These are phyloP conservation scores for Malbranchea zuffiana DNA, from an alignment of 2,329 filamentous ascomycete genomes.

Conservation along the genomic window DNA sequence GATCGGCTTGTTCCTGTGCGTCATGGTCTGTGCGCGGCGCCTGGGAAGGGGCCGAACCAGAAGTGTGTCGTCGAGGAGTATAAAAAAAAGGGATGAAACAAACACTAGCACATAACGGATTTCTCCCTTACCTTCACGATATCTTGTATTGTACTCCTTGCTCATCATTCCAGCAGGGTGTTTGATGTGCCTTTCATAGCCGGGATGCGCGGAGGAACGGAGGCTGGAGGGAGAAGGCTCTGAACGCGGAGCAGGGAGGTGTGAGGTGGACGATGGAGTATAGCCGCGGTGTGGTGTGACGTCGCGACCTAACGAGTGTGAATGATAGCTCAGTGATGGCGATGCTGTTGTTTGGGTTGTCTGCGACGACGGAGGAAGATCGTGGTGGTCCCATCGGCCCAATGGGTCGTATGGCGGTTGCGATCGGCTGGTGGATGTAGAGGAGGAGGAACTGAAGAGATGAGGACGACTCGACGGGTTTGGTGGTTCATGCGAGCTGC, in stretches of 20 bases:
- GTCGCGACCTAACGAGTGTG: slow-evolving; percentile 6
- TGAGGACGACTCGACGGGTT: slow-evolving; percentile 18
- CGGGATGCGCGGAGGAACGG: slow-evolving; percentile 7
- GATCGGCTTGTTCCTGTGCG: not conserved
- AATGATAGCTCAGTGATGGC: slow-evolving; percentile 9
- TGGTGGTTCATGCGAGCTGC: slow-evolving; percentile 23
- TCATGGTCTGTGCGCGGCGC: slow-evolving; percentile 7
- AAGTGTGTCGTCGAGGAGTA: not conserved
- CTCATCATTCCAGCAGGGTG: slow-evolving; percentile 15
- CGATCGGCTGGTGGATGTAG: slow-evolving; percentile 17
- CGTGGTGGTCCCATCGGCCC: slow-evolving; percentile 15
- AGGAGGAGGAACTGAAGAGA: slow-evolving; percentile 15
- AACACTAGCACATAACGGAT: slow-evolving; percentile 1
- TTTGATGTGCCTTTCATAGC: slow-evolving; percentile 17
- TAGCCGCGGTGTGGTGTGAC: slow-evolving; percentile 8
- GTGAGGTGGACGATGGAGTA: slow-evolving; percentile 14
- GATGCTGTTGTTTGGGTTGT: slow-evolving; percentile 9
- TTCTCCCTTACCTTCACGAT: slow-evolving; percentile 22
- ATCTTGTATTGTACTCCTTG: slow-evolving; percentile 16
- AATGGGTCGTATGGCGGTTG: slow-evolving; percentile 18
- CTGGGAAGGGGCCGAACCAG: not conserved
- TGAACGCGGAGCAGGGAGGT: slow-evolving; percentile 13
- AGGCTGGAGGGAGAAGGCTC: slow-evolving; percentile 5
- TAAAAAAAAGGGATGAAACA: slow-evolving; percentile 6
- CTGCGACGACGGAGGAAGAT: slow-evolving; percentile 11